Evolutionary conservation across 495 filamentous ascomycete species (phyloP), one percentile per base, ranked within the genome.

Genomic region (Annulohypoxylon nitens): DNA sequence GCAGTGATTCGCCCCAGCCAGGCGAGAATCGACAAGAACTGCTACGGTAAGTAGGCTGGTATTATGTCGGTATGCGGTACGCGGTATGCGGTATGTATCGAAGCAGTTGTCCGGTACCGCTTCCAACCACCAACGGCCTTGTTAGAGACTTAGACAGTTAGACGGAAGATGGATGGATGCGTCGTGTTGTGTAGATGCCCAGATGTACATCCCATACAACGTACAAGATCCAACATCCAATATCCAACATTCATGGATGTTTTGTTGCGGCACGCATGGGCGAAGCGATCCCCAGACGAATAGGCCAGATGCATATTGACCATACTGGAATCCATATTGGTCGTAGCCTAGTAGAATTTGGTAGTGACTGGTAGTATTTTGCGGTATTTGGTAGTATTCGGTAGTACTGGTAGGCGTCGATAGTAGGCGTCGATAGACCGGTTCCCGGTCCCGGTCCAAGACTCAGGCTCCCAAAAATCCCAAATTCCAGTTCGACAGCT

Each of bases 281-380:
- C 68, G 68, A 71, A 65, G 68, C 61, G 68, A 71, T 71, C 61
- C 68, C 68, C 68, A 55, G 69, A 62, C 60, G 47, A 64, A 34
- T 53, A 54, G 69, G 54, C 59, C 58, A 63, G 41, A 39, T 39
- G 37, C 37, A 39, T 39, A 30, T 30, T 30, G 30, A 30, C 30
- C 30, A 39, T 12, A 7, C 5, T 55, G 47, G 51, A 39, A 12
- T 23, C 12, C 12, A 30, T 34, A 57, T 47, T 61, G 30, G 30
- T 30, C 30, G 30, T 30, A 23, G 20, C 20, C 20, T 23, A 23
- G 20, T 23, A 23, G 20, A 23, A 23, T 23, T 23, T 23, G 20
- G 20, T 23, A 23, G 20, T 23, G 20, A 23, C 20, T 23, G 20
- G 20, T 23, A 23, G 20, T 23, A 23, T 23, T 23, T 23, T 0